These are phyloP conservation scores for Geotrichum histeridarum DNA, from an alignment of 1,139 yeast species.

Conservation along the genomic window DNA sequence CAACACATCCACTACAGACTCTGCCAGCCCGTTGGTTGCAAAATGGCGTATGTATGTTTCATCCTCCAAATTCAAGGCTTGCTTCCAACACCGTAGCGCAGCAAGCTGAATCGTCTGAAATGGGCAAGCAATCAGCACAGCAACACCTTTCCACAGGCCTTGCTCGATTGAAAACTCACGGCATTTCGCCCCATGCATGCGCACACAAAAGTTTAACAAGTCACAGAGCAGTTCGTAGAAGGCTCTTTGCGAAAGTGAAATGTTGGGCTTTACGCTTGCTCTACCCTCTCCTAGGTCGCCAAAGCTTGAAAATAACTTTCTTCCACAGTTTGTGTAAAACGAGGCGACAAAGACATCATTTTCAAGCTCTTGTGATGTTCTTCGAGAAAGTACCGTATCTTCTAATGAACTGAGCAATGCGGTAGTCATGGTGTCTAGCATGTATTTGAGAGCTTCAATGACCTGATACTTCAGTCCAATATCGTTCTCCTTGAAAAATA, in stretches of 20 bases:
- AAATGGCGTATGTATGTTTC: constrained; percentile 43
- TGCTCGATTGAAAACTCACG: constrained; percentile 58
- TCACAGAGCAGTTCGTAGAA: constrained; percentile 65
- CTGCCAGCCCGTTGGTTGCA: constrained; percentile 32
- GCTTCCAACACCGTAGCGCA: constrained; percentile 39
- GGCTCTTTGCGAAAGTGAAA: constrained; percentile 36
- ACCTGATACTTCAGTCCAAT: constrained; percentile 78
- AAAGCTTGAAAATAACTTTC: constrained; percentile 24
- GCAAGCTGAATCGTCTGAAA: constrained; percentile 52
- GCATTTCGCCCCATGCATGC: constrained; percentile 53
- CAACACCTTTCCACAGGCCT: constrained; percentile 31
- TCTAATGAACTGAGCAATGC: constrained; percentile 26
- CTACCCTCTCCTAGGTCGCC: constrained; percentile 16
- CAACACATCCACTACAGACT: constrained; percentile 49
- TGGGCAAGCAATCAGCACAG: constrained; percentile 32
- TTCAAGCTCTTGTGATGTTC: constrained; percentile 19
- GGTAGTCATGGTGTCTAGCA: constrained; percentile 52
- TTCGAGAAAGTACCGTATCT: constrained; percentile 49
- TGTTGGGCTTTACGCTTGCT: neutral
- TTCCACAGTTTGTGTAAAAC: constrained; percentile 27
- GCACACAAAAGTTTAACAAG: constrained; percentile 58
- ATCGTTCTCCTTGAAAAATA: constrained; percentile 59
- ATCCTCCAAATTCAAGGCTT: constrained; percentile 41
- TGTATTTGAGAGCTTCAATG: constrained; percentile 70
- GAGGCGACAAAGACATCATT: constrained; percentile 24